These are phyloP conservation scores for Syncephalis plumigaleata DNA, from an alignment of 371 early-diverging fungal species.

Conservation along the genomic window DNA sequence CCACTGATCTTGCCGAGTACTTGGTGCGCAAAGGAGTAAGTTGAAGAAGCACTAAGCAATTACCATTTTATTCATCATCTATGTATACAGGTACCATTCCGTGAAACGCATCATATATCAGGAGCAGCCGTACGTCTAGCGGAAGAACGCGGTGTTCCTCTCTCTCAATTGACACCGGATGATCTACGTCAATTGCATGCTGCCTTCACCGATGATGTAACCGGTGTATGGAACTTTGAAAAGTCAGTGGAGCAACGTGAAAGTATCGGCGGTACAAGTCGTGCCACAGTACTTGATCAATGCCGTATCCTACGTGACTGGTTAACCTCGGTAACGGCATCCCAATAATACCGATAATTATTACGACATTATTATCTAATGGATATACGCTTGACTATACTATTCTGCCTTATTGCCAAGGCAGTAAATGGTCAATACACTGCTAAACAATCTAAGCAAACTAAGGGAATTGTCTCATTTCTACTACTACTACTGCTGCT, in stretches of 20 bases:
- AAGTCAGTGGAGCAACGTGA: conserved; percentile 71
- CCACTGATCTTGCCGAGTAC: conserved; percentile 95
- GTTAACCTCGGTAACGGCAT: conserved; percentile 12
- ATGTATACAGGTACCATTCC: conserved; percentile 70
- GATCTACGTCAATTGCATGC: conserved; percentile 73
- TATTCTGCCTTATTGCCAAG: no score
- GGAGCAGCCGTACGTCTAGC: conserved; percentile 88
- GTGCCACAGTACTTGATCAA: conserved; percentile 58
- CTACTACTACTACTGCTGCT: no score
- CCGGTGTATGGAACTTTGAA: conserved; percentile 70
- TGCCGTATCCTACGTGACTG: conserved; percentile 49
- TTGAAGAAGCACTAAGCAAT: neutral
- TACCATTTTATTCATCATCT: conserved; percentile 1
- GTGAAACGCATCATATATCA: conserved; percentile 93
- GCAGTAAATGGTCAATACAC: no score
- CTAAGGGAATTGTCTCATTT: no score
- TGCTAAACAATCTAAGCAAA: no score
- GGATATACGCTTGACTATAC: no score
- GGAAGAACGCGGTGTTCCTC: conserved; percentile 54
- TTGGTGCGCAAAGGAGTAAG: conserved; percentile 60
- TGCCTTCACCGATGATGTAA: conserved; percentile 64
- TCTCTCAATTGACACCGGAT: conserved; percentile 47
- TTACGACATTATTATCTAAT: no score
- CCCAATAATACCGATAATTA: no score
- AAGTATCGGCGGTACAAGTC: conserved; percentile 80